These are phyloP conservation scores for Alternaria metachromatica DNA, from an alignment of 2,329 filamentous ascomycete genomes.

Conservation along the genomic window DNA sequence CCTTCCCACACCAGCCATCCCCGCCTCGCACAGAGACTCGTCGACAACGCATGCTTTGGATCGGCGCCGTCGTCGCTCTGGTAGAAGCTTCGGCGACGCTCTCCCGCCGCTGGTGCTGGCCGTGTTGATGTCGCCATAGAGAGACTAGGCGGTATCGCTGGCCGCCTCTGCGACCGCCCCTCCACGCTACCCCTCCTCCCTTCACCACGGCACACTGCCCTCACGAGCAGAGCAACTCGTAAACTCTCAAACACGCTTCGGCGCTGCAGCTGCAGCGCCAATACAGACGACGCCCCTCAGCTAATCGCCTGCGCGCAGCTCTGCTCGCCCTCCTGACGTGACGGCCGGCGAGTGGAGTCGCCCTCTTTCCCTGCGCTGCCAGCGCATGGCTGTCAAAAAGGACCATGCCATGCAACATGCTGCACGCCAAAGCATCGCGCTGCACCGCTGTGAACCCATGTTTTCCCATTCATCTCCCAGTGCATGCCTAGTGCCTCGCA, in stretches of 20 bases:
- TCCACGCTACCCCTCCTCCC: background rate
- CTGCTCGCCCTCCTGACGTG: constrained; percentile 29
- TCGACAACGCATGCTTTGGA: constrained; percentile 22
- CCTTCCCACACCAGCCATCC: constrained; percentile 20
- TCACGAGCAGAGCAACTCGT: background rate
- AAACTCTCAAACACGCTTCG: constrained; percentile 13
- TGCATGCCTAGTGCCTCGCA: constrained; percentile 30
- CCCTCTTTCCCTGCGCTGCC: constrained; percentile 12
- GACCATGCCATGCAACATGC: constrained; percentile 19
- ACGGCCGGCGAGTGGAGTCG: constrained; percentile 27
- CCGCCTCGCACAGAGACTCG: constrained; percentile 20
- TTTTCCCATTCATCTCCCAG: constrained; percentile 37
- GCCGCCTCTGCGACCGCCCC: constrained; percentile 32
- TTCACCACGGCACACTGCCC: constrained; percentile 5
- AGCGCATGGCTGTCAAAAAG: constrained; percentile 35
- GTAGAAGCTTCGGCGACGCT: constrained; percentile 7
- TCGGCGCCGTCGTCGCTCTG: constrained; percentile 13
- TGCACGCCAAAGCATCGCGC: constrained; percentile 38
- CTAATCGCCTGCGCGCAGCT: constrained; percentile 24
- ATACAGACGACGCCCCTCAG: background rate
- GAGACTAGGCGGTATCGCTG: constrained; percentile 8
- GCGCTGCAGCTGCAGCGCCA: constrained; percentile 9
- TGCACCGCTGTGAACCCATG: constrained; percentile 35
- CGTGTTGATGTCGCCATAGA: background rate
- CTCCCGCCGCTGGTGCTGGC: background rate